Evolutionary conservation across 116 monocot species (phyloP).

Genomic region (Dioscorea cayenensis): DNA sequence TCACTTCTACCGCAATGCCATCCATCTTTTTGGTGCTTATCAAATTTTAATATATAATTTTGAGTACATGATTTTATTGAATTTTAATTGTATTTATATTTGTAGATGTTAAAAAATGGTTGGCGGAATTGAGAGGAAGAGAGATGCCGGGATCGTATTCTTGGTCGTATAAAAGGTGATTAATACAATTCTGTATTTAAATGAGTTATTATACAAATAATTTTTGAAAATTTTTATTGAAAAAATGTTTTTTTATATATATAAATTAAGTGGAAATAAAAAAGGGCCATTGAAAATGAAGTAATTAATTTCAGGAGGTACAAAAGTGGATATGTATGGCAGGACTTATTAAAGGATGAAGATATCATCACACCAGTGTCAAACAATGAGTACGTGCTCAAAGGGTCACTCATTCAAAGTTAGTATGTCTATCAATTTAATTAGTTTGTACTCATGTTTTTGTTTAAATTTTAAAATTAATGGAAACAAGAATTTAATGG

Average conservation of each 20-base stretch:
- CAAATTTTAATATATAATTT: neutral
- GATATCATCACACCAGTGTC: constrained; percentile 52
- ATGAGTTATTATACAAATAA: neutral
- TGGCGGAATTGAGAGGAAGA: constrained; percentile 54
- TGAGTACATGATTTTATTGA: neutral
- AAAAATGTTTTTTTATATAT: too few relatives aligned
- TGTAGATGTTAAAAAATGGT: constrained; percentile 74
- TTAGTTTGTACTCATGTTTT: neutral
- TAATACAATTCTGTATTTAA: neutral
- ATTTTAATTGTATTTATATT: neutral
- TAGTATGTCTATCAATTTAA: neutral
- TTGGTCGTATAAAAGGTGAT: constrained; percentile 71
- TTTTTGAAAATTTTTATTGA: too few relatives aligned
- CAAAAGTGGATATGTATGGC: constrained; percentile 54
- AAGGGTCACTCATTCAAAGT: constrained; percentile 22
- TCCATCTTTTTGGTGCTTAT: constrained; percentile 27
- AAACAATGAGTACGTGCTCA: constrained; percentile 56
- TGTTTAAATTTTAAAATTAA: neutral
- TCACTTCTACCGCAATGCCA: constrained; percentile 21
- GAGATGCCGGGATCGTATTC: constrained; percentile 43
- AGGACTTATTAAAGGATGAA: constrained; percentile 43
- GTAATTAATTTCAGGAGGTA: constrained; percentile 26
- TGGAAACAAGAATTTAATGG: neutral
- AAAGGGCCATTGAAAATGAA: too few relatives aligned
- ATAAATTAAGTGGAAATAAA: too few relatives aligned